Base-by-base conservation (phyloP, 176 grass and related monocot species). In the Lolium perenne region DNA sequence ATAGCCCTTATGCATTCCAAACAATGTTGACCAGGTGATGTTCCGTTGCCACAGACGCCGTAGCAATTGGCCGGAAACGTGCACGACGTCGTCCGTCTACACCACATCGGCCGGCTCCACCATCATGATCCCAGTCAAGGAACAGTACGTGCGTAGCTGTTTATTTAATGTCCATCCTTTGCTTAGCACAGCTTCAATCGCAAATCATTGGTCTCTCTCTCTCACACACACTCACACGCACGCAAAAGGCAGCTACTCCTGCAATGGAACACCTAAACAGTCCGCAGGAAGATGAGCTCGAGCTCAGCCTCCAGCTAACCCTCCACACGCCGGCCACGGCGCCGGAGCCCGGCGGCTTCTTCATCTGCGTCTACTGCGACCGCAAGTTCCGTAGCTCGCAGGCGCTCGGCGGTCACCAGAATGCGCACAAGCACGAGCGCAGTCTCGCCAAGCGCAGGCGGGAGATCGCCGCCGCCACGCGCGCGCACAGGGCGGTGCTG, bases 341-440 rank as follows among this genome's bases (percentile, higher is more conserved):
- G 0, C 89, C 94, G 40, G 89, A 91, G 83, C 96, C 69, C 1
- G 86, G 82, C 1, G 86, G 96, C 62, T 87, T 94, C 84, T 98
- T 98, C 88, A 60, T 91, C 59, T 98, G 96, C 90, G 91, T 83
- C 81, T 98, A 98, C 87, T 98, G 96, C 82, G 73, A 88, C 62
- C 87, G 86, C 63, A 95, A 94, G 89, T 99, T 99, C 84, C 70
- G 86, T 68, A 99, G 86, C 88, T 99, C 95, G 10, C 95, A 98
- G 79, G 95, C 95, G 14, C 90, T 98, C 6, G 95, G 95, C 10
- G 95, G 95, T 48, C 95, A 98, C 78, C 95, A 98, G 89, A 98
- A 98, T 59, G 95, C 95, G 22, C 95, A 98, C 91, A 98, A 98
- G 89, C 81, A 93, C 70, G 94, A 99, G 87, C 79, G 97, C 70